Conservation (phyloP, 805 yeast species). For the Candida michaelii region DNA sequence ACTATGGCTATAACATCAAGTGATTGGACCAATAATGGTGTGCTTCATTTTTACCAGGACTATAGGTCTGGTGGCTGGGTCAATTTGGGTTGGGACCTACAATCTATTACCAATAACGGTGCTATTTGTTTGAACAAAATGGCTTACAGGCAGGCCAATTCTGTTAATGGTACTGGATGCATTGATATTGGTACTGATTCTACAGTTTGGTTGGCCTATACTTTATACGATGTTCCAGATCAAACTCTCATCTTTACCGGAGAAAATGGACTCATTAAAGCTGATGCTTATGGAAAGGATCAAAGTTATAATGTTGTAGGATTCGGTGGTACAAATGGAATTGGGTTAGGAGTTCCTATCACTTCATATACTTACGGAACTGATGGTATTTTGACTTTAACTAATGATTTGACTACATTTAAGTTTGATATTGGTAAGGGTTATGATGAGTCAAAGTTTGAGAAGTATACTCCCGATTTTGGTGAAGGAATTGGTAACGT, state of each 20-base stretch:
- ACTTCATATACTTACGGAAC: conserved; percentile 11
- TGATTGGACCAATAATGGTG: conserved; percentile 21
- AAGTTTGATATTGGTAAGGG: conserved; percentile 24
- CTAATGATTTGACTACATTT: conserved; percentile 15
- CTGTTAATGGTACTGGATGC: conserved; percentile 25
- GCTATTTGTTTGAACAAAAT: conserved; percentile 24
- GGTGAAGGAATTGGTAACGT: conserved; percentile 22
- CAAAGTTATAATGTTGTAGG: conserved; percentile 25
- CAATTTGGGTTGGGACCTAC: conserved; percentile 19
- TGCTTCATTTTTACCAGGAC: conserved; percentile 22
- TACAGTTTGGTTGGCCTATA: conserved; percentile 18
- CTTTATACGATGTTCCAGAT: conserved; percentile 14
- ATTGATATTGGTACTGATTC: conserved; percentile 19
- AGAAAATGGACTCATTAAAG: conserved; percentile 15
- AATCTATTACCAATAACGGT: conserved; percentile 21
- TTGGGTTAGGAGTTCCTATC: conserved; percentile 22
- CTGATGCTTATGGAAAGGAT: conserved; percentile 17
- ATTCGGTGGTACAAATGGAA: conserved; percentile 28
- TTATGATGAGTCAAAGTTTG: conserved; percentile 16
- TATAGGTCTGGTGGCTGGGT: conserved; percentile 22
- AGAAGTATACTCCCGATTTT: conserved; percentile 16
- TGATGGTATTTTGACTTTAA: conserved; percentile 16
- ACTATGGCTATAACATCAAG: conserved; percentile 18
- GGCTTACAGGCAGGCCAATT: conserved; percentile 22
- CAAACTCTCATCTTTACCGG: conserved; percentile 20